phyloP scores from a whole-genome alignment of 1,139 yeast species.

The Starmera stellimalicola region DNA sequence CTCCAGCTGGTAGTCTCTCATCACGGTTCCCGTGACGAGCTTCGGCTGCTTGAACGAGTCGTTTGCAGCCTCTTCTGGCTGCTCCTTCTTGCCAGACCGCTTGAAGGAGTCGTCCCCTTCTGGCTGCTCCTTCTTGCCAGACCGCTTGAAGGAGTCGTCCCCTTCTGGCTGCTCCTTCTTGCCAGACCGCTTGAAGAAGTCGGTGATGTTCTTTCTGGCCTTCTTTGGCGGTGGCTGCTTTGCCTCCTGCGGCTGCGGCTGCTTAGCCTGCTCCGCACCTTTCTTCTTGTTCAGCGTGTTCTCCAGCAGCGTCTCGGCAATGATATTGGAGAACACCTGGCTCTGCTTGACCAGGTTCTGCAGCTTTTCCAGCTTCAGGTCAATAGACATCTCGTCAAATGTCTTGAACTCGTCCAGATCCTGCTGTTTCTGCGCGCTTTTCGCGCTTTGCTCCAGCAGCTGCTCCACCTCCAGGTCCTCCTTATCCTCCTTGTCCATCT shows the following conservation, averaged over 20 bases:
- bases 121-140: constrained; percentile 6
- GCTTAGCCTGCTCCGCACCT: constrained; percentile 16
- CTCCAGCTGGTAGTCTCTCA: constrained; percentile 80
- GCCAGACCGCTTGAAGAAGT: constrained; percentile 17
- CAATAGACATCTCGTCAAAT: constrained; percentile 32
- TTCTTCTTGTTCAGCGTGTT: constrained; percentile 25
- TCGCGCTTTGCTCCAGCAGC: constrained; percentile 13
- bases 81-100: constrained; percentile 5
- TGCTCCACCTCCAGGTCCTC: constrained; percentile 19
- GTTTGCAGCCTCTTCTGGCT: constrained; percentile 11
- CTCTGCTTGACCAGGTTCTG: constrained; percentile 72
- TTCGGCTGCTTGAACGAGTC: constrained; percentile 46
- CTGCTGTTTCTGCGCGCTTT: constrained; percentile 6
- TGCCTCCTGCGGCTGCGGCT: constrained; percentile 9
- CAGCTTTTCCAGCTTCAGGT: constrained; percentile 48
- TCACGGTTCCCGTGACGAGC: constrained; percentile 51
- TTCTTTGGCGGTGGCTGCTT: background rate
- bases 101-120: constrained; percentile 5
- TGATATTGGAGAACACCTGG: constrained; percentile 73
- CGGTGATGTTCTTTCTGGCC: constrained; percentile 10
- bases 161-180: constrained; percentile 6
- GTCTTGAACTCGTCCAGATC: constrained; percentile 26
- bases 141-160: constrained; percentile 1
- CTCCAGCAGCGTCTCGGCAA: constrained; percentile 64
- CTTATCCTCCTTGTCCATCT: constrained; percentile 20